phyloP scores from a whole-genome alignment of 1,284 basidiomycete genomes.

The Schizophyllum commune region DNA sequence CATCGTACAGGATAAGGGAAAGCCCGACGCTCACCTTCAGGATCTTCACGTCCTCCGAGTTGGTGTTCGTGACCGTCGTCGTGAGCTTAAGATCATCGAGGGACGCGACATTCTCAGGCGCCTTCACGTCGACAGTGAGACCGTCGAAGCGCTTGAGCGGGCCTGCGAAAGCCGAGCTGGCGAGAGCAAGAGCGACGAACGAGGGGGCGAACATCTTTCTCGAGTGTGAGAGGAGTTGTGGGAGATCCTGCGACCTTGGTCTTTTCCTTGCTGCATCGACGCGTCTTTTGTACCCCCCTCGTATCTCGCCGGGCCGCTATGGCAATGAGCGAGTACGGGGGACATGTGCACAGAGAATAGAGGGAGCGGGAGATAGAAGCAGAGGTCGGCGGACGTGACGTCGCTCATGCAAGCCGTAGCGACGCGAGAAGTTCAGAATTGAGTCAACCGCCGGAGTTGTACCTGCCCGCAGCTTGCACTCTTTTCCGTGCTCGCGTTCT shows the following conservation, averaged over 20 bases:
- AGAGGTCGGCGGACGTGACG: not conserved
- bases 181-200: conserved; percentile 12
- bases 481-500: not conserved
- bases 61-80: conserved; percentile 30
- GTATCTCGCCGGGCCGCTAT: not conserved
- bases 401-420: not conserved
- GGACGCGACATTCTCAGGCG: conserved; percentile 24
- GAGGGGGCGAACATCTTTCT: not conserved
- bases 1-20: not conserved
- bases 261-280: not conserved
- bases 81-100: conserved; percentile 32
- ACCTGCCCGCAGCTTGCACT: not conserved
- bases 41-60: conserved; percentile 29
- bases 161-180: conserved; percentile 21
- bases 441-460: not conserved
- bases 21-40: conserved; percentile 16
- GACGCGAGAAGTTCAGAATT: not conserved
- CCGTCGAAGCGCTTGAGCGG: conserved; percentile 24
- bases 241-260: not conserved
- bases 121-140: conserved; percentile 24
- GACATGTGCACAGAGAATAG: not conserved
- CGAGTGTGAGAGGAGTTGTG: not conserved
- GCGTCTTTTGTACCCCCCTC: not conserved
- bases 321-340: not conserved
- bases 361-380: not conserved